These are phyloP conservation scores for Dichotomocladium elegans DNA, from an alignment of 371 early-diverging fungal genomes.

Conservation along the genomic window DNA sequence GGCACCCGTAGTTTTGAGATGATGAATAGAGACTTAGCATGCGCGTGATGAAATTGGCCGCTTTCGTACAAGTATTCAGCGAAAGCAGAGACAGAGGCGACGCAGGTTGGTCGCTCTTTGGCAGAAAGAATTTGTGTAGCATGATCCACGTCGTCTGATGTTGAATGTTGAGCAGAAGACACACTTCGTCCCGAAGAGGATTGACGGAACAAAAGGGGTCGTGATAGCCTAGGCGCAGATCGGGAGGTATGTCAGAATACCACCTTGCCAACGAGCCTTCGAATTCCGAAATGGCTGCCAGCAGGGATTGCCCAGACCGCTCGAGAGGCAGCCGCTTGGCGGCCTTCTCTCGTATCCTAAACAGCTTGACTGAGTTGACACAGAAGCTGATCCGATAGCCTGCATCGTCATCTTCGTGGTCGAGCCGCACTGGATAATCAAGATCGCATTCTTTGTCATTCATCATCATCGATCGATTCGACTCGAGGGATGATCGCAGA, in stretches of 20 bases:
- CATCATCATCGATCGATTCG: constrained; percentile 52
- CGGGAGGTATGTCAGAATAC: constrained; percentile 38
- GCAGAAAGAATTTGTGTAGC: constrained; percentile 47
- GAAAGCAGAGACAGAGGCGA: constrained; percentile 28
- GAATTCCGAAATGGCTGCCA: constrained; percentile 47
- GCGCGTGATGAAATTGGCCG: constrained; percentile 37
- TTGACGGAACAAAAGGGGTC: constrained; percentile 23
- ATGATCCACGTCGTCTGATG: constrained; percentile 50
- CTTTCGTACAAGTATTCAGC: constrained; percentile 28
- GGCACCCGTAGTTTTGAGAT: constrained; percentile 39
- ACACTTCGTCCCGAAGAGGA: constrained; percentile 38
- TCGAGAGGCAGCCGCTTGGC: constrained; percentile 46
- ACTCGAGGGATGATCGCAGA: constrained; percentile 44
- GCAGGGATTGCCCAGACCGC: constrained; percentile 40
- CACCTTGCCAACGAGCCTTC: constrained; percentile 52
- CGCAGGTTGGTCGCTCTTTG: constrained; percentile 24
- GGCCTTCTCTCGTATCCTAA: constrained; percentile 57
- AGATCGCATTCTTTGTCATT: constrained; percentile 61
- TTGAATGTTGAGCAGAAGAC: constrained; percentile 34
- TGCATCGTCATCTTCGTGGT: constrained; percentile 42
- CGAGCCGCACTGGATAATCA: constrained; percentile 48
- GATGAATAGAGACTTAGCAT: constrained; percentile 39
- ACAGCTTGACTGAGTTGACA: constrained; percentile 47
- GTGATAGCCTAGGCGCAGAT: constrained; percentile 18
- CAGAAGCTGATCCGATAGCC: constrained; percentile 46